Conservation (phyloP, 1,284 basidiomycete genomes). For the Acaromyces ingoldii region DNA sequence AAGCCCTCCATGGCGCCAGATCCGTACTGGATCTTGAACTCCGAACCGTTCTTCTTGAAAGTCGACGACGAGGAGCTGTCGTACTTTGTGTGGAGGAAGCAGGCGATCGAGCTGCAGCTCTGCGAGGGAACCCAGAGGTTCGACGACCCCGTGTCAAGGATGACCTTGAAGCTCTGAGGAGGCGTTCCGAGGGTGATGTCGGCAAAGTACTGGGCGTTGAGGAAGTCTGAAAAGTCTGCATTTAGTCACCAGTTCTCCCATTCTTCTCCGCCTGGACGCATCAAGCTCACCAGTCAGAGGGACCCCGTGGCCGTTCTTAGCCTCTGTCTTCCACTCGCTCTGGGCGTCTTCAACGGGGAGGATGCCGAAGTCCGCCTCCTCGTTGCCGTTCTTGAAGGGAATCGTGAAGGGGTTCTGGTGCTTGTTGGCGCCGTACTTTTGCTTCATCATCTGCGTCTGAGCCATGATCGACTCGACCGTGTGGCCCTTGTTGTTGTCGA, state of each 20-base stretch:
- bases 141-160: slow-evolving; percentile 82
- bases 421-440: slow-evolving; percentile 43
- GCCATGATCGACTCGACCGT: slow-evolving; percentile 64
- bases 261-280: background rate
- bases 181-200: slow-evolving; percentile 79
- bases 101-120: slow-evolving; percentile 89
- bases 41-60: slow-evolving; percentile 85
- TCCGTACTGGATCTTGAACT: slow-evolving; percentile 91
- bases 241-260: background rate
- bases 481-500: slow-evolving; percentile 64
- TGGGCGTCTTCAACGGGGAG: slow-evolving; percentile 33
- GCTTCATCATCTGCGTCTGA: slow-evolving; percentile 55
- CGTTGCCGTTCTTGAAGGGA: slow-evolving; percentile 52
- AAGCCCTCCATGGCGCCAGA: slow-evolving; percentile 96
- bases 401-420: slow-evolving; percentile 43
- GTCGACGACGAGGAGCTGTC: slow-evolving; percentile 73
- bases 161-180: slow-evolving; percentile 68
- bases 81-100: slow-evolving; percentile 94
- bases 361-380: slow-evolving; percentile 58
- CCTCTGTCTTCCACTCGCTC: slow-evolving; percentile 37
- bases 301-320: slow-evolving; percentile 76
- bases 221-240: slow-evolving; percentile 66
- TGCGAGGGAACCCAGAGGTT: slow-evolving; percentile 90
- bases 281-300: slow-evolving; percentile 75
- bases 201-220: slow-evolving; percentile 96